Conservation (phyloP, 345 rosid species). For the Salix exigua region DNA sequence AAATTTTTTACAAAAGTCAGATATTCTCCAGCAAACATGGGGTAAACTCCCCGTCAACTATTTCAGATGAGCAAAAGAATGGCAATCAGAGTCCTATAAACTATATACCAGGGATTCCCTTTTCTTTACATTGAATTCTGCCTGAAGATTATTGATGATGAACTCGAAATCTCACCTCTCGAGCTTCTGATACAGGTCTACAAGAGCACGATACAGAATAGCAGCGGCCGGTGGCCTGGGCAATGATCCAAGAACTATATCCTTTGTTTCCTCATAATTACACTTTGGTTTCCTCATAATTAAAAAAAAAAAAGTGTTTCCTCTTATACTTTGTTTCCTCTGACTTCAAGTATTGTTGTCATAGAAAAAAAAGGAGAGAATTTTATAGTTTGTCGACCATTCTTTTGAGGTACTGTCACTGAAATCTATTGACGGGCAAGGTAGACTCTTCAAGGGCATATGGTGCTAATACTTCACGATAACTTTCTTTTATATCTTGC, state of each 20-base stretch:
- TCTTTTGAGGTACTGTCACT: no score
- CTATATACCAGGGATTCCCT: not conserved
- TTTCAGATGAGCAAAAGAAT: constrained; percentile 4
- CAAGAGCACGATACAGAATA: constrained; percentile 68
- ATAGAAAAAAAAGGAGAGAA: no score
- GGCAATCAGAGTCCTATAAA: not conserved
- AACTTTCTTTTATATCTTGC: no score
- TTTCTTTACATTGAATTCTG: not conserved
- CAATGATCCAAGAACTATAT: constrained; percentile 75
- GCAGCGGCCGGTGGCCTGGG: constrained; percentile 88
- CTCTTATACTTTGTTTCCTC: no score
- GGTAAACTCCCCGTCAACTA: not conserved
- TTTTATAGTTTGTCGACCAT: no score
- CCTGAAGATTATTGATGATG: not conserved
- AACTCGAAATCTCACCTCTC: constrained; percentile 39
- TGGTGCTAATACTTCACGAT: no score
- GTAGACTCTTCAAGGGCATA: no score
- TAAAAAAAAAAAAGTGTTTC: no score
- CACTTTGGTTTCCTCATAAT: no score
- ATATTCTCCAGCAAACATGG: not conserved
- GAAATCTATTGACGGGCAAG: no score
- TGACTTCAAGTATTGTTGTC: no score
- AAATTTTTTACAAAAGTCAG: no score
- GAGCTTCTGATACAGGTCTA: constrained; percentile 59
- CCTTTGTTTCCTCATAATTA: constrained; percentile 37